Evolutionary conservation across 78 protist genomes (phyloP), one percentile per base, ranked within the genome.

Genomic region (Polysphondylium violaceum): DNA sequence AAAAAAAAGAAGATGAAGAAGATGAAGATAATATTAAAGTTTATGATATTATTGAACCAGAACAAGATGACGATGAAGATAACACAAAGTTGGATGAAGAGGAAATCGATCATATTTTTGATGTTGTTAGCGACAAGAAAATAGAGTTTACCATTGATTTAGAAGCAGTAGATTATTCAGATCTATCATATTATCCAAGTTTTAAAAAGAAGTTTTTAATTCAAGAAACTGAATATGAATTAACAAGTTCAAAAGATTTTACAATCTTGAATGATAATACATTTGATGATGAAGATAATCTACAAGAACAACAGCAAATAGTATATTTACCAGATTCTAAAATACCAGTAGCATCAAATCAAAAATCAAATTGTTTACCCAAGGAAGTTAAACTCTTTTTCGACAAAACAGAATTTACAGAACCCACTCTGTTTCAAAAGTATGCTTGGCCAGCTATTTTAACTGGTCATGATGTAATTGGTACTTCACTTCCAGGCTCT

Each of bases 401-500:
- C 31, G 29, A 36, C 35, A 77, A 43, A 38, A 38, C 65, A 2
- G 23, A 67, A 31, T 98, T 86, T 90, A 9, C 16, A 36, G 90
- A 61, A 56, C 99, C 99, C n/a, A 98, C 99, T 19, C 98, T 98
- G 41, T 96, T 98, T 36, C 99, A 99, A 74, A 83, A 94, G 87
- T 78, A 96, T 90, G 79, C 99, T 6, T 58, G 98, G 43, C 99
- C 99, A 25, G 79, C 92, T 8, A 79, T 87, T 1, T 3, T 69
- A 5, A 65, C 78, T 1, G 83, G 96, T n/a, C 77, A 96, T 23
- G 99, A 99, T 58, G 27, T 99, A n/a, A 97, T 99, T 98, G 98
- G 98, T 2, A 98, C 99, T 56, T 99, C 99, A 9, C 99, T 97
- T 81, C 98, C 99, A 1, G 96, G 99, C 12, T 97, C 98, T 1